Evolutionary conservation across 768 basidiomycete genomes (phyloP).

Genomic region (Phanerochaete sordida): DNA sequence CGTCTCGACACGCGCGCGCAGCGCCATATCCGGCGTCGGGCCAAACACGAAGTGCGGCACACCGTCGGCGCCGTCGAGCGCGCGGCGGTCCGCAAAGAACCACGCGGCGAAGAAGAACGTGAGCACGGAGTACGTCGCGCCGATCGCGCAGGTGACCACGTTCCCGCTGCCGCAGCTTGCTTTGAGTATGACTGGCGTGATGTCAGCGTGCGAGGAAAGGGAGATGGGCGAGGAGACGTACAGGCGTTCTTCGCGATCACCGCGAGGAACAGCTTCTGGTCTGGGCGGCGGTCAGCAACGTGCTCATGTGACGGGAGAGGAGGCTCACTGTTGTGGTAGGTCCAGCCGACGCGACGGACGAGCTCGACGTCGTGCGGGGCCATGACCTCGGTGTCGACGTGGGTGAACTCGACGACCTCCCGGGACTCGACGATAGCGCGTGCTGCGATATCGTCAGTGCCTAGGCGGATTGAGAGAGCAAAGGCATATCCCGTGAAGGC

Average conservation of each 20-base stretch:
- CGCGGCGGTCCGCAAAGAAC: not conserved
- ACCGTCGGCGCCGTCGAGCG: not conserved
- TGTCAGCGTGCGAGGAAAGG: not conserved
- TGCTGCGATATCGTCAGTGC: not conserved
- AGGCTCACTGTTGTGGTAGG: not conserved
- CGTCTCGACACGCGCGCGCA: not conserved
- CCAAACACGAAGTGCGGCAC: not conserved
- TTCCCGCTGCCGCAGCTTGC: not conserved
- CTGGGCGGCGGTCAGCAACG: not conserved
- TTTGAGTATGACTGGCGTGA: not conserved
- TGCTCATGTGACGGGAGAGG: not conserved
- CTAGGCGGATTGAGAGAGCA: not conserved
- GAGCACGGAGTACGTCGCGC: not conserved
- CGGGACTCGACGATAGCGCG: not conserved
- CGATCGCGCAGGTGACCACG: not conserved
- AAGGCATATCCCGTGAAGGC: not conserved
- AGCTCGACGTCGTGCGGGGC: constrained; percentile 3
- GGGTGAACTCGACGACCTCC: not conserved
- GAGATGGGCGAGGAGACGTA: not conserved
- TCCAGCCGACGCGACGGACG: not conserved
- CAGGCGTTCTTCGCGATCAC: not conserved
- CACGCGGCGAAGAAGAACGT: constrained; percentile 1
- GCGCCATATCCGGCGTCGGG: not conserved
- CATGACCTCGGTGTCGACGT: not conserved
- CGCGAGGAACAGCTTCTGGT: not conserved